Evolutionary conservation across 2,329 filamentous ascomycete species (phyloP).

Genomic region (Ploettnerulaceae sp.): DNA sequence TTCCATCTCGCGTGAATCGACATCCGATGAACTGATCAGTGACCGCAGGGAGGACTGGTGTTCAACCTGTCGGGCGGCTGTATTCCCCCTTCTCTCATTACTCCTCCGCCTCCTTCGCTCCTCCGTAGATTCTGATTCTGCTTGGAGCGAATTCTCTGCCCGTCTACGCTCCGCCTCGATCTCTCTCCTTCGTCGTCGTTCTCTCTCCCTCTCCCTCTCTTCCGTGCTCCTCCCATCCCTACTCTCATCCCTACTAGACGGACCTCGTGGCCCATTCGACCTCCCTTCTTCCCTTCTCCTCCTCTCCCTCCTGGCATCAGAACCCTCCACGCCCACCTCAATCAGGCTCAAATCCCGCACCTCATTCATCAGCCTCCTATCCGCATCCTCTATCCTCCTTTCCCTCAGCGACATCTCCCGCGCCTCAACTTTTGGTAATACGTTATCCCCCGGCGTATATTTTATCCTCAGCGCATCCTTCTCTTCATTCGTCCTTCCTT

Average conservation of each 20-base stretch:
- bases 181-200: conserved; percentile 32
- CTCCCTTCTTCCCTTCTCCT: conserved; percentile 31
- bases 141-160: conserved; percentile 19
- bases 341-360: conserved; percentile 43
- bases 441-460: conserved; percentile 77
- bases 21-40: conserved; percentile 72
- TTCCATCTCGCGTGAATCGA: conserved; percentile 74
- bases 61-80: conserved; percentile 58
- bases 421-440: conserved; percentile 59
- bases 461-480: conserved; percentile 68
- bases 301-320: conserved; percentile 27
- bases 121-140: conserved; percentile 20
- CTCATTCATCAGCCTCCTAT: conserved; percentile 31
- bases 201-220: conserved; percentile 28
- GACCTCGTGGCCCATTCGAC: conserved; percentile 23
- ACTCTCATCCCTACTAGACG: conserved; percentile 35
- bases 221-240: conserved; percentile 27
- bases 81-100: conserved; percentile 27
- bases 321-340: conserved; percentile 51
- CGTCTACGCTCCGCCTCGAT: conserved; percentile 32
- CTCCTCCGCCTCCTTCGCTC: conserved; percentile 27
- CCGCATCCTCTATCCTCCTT: conserved; percentile 44
- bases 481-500: conserved; percentile 64
- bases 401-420: conserved; percentile 49
- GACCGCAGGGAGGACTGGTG: conserved; percentile 88